Evolutionary conservation across 805 yeast genomes (phyloP).

Genomic region (Peterozyma toletana): DNA sequence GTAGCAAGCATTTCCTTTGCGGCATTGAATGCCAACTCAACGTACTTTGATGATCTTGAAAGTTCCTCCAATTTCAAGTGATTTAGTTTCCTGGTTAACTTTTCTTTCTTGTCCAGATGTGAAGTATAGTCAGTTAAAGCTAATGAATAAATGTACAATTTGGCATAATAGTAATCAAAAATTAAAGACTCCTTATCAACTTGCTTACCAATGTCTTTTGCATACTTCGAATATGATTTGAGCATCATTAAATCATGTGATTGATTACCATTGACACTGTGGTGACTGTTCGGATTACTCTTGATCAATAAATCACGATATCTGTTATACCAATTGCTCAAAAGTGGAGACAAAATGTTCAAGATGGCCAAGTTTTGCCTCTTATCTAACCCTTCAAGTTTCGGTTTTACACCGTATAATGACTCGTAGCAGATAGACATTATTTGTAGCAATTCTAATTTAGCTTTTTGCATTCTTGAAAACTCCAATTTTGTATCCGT

Average conservation of each 20-base stretch:
- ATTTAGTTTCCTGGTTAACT: conserved; percentile 16
- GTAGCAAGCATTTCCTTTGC: conserved; percentile 74
- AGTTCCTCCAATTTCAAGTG: conserved; percentile 59
- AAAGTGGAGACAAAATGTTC: conserved; percentile 65
- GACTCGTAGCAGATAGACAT: conserved; percentile 80
- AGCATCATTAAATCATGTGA: conserved; percentile 15
- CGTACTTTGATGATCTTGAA: conserved; percentile 65
- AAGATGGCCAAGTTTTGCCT: conserved; percentile 66
- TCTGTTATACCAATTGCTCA: conserved; percentile 71
- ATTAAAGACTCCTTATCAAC: conserved; percentile 66
- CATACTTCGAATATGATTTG: conserved; percentile 26
- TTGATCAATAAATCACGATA: conserved; percentile 50
- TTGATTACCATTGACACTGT: conserved; percentile 12
- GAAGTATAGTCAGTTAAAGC: conserved; percentile 51
- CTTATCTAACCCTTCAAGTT: conserved; percentile 41
- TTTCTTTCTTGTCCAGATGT: conserved; percentile 11
- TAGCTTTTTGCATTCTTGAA: conserved; percentile 62
- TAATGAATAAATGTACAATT: conserved; percentile 75
- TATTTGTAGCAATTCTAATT: conserved; percentile 71
- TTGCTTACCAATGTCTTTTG: conserved; percentile 29
- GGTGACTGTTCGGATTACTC: conserved; percentile 30
- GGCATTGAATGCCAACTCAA: conserved; percentile 74
- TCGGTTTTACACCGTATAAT: conserved; percentile 61
- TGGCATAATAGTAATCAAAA: conserved; percentile 80
- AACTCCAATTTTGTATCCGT: conserved; percentile 37